A percentile compares a stretch with the other conserved stretches of the same genome.
phyloP scores from a whole-genome alignment of 345 rosid species.

The thale cress (Arabidopsis thaliana) region TAIR10.1 NC_003070.9:28052501-28053000 shows the following conservation, averaged over 20 bases:
- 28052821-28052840: background rate
- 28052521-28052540: slow-evolving; percentile 37
- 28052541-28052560: slow-evolving; percentile 32
- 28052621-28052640: background rate
- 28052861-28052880: background rate
- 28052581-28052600: background rate
- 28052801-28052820: background rate
- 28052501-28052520: slow-evolving; percentile 29
- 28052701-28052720: background rate
- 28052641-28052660: background rate
- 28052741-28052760: background rate
- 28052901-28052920: background rate
- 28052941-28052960: too few species aligned
- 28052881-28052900: background rate
- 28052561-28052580: background rate
- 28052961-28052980: background rate
- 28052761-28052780: background rate
- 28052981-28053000: slow-evolving; percentile 10
- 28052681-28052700: background rate
- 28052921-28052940: too few species aligned
- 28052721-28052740: background rate
- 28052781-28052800: background rate
- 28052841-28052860: background rate
- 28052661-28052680: background rate
- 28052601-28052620: slow-evolving; percentile 15